phyloP scores from a whole-genome alignment of 2,329 filamentous ascomycete species.

The Fusarium bulbicola region DNA sequence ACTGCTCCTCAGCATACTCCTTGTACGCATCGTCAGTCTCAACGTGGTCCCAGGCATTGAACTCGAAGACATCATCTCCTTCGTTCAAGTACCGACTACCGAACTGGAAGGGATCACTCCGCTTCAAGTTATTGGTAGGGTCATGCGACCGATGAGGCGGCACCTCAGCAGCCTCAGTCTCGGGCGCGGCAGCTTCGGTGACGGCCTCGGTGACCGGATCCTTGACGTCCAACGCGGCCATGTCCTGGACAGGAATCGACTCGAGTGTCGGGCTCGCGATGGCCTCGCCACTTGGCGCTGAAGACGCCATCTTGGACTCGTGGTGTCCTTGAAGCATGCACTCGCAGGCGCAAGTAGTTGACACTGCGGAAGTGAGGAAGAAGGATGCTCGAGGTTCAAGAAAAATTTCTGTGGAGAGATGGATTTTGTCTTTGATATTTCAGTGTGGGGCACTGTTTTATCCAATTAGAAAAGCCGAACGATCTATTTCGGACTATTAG shows the following conservation, averaged over 20 bases:
- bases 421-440: constrained; percentile 38
- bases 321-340: constrained; percentile 35
- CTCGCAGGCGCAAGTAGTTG: constrained; percentile 35
- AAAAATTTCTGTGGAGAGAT: constrained; percentile 36
- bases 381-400: constrained; percentile 27
- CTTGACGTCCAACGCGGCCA: constrained; percentile 42
- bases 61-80: constrained; percentile 91
- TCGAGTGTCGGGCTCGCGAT: constrained; percentile 28
- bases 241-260: constrained; percentile 31
- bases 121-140: constrained; percentile 79
- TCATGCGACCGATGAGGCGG: constrained; percentile 76
- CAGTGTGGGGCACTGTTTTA: constrained; percentile 1
- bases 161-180: constrained; percentile 42
- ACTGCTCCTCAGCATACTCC: constrained; percentile 86
- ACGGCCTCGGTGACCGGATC: constrained; percentile 32
- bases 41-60: constrained; percentile 99
- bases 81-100: constrained; percentile 86
- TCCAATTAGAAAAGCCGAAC: background rate
- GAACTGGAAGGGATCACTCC: constrained; percentile 93
- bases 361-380: constrained; percentile 28
- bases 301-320: constrained; percentile 37
- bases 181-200: constrained; percentile 19
- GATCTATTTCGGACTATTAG: background rate
- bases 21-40: constrained; percentile 90
- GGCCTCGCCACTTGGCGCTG: constrained; percentile 37